A percentile compares a stretch with the other conserved stretches of the same genome.
phyloP scores from a whole-genome alignment of 805 yeast genomes.

The Wickerhamiella azymoides region DNA sequence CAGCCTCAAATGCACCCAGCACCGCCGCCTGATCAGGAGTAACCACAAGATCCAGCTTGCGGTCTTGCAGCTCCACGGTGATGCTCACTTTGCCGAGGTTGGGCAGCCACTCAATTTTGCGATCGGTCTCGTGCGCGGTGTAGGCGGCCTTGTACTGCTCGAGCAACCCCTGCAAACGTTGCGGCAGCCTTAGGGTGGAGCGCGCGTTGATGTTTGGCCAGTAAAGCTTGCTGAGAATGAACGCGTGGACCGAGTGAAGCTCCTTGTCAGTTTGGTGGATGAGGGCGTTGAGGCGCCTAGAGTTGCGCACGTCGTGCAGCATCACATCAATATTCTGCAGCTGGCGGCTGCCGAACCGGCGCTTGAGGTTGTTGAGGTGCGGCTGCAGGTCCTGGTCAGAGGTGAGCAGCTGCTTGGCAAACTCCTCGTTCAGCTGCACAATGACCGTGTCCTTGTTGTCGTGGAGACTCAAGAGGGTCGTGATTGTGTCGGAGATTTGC shows the following conservation, averaged over 20 bases:
- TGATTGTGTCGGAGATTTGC: constrained; percentile 44
- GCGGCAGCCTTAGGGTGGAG: constrained; percentile 36
- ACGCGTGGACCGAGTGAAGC: constrained; percentile 32
- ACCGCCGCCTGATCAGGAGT: constrained; percentile 60
- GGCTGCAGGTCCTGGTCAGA: constrained; percentile 16
- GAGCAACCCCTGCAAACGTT: constrained; percentile 25
- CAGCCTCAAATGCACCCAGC: constrained; percentile 36
- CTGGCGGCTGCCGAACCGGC: constrained; percentile 51
- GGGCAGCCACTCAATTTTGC: constrained; percentile 44
- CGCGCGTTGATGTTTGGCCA: constrained; percentile 52
- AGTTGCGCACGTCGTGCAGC: constrained; percentile 41
- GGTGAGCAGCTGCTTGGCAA: constrained; percentile 41
- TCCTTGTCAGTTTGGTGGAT: constrained; percentile 14
- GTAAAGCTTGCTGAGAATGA: constrained; percentile 59
- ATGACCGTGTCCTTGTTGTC: constrained; percentile 56
- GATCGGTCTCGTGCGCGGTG: constrained; percentile 36
- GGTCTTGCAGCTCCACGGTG: constrained; percentile 41
- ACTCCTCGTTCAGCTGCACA: constrained; percentile 45
- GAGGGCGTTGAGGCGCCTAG: constrained; percentile 10
- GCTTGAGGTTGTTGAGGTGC: constrained; percentile 41
- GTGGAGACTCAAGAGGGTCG: constrained; percentile 55
- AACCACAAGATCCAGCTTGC: constrained; percentile 33
- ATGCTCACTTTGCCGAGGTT: constrained; percentile 50
- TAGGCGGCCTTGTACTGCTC: constrained; percentile 34
- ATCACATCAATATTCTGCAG: constrained; percentile 67